Evolutionary conservation across 306 rosid species (phyloP).

Genomic region (Castanea mollissima): DNA sequence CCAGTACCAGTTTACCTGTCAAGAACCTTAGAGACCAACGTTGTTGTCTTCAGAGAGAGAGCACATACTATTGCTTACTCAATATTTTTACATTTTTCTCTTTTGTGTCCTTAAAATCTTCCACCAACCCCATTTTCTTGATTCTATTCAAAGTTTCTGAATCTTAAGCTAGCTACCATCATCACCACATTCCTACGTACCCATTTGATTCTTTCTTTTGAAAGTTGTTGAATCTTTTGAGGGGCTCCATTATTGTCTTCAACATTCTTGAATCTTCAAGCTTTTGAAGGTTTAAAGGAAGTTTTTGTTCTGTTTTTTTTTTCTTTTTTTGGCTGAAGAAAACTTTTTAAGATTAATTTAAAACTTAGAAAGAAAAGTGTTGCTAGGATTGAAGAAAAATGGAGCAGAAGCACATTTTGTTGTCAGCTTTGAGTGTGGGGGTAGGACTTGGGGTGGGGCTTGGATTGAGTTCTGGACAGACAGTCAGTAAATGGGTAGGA

Average conservation of each 20-base stretch:
- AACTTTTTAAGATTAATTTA: not conserved
- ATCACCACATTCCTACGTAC: not conserved
- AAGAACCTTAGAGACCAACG: conserved; percentile 37
- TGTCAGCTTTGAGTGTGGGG: conserved; percentile 96
- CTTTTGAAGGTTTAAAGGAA: not conserved
- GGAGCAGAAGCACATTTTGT: conserved; percentile 91
- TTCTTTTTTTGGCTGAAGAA: not conserved
- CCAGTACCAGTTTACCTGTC: conserved; percentile 39
- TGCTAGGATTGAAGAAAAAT: conserved; percentile 24
- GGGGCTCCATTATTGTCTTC: not conserved
- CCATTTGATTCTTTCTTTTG: not conserved
- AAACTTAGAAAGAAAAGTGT: not conserved
- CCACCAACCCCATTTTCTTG: conserved; percentile 25
- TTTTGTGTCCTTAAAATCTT: conserved; percentile 13
- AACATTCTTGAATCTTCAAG: not conserved
- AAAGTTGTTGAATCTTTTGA: not conserved
- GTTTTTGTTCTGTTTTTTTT: not conserved
- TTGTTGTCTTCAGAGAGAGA: conserved; percentile 29
- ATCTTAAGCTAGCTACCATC: no score
- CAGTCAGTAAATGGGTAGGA: conserved; percentile 79
- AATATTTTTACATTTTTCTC: conserved; percentile 1
- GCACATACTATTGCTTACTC: no score
- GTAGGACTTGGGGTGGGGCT: conserved; percentile 94
- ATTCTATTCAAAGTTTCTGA: not conserved
- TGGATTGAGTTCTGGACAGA: conserved; percentile 74